Evolutionary conservation across 257 asterid species (phyloP).

Genomic region (Solanum sejunctum): DNA sequence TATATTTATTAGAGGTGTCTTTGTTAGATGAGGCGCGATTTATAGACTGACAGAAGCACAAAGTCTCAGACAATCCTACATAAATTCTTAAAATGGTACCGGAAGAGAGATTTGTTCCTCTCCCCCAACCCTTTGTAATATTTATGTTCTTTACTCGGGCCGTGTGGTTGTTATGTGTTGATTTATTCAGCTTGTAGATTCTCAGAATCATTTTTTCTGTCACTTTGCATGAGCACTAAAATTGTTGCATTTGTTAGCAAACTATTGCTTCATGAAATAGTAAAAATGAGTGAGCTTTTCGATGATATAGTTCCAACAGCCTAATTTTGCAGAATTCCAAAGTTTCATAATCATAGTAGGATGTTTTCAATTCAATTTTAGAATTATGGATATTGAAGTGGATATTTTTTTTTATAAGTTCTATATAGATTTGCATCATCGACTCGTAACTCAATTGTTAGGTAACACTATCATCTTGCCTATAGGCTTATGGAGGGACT

Average conservation of each 20-base stretch:
- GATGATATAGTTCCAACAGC: not conserved
- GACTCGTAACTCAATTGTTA: too few species aligned
- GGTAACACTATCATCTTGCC: too few species aligned
- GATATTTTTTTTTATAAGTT: not conserved
- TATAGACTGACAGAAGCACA: slow-evolving; percentile 3
- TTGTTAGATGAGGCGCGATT: slow-evolving; percentile 1
- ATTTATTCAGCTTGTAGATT: slow-evolving; percentile 35
- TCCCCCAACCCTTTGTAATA: slow-evolving; percentile 10
- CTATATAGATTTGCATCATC: not conserved
- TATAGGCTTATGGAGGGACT: too few species aligned
- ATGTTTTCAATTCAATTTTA: not conserved
- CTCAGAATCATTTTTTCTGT: slow-evolving; percentile 11
- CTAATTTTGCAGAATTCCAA: not conserved
- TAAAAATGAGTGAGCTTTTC: not conserved
- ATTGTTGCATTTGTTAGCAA: not conserved
- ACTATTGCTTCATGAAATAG: not conserved
- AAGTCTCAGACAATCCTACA: slow-evolving; percentile 8
- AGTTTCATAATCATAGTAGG: not conserved
- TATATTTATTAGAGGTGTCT: slow-evolving; percentile 18
- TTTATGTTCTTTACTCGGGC: slow-evolving; percentile 4
- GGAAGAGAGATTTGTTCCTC: slow-evolving; percentile 3
- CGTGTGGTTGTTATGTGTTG: slow-evolving; percentile 31
- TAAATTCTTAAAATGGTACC: not conserved
- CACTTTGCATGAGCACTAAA: not conserved
- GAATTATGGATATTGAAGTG: not conserved